Base-by-base conservation (phyloP, 495 filamentous ascomycete genomes). In the Xylaria cubensis region DNA sequence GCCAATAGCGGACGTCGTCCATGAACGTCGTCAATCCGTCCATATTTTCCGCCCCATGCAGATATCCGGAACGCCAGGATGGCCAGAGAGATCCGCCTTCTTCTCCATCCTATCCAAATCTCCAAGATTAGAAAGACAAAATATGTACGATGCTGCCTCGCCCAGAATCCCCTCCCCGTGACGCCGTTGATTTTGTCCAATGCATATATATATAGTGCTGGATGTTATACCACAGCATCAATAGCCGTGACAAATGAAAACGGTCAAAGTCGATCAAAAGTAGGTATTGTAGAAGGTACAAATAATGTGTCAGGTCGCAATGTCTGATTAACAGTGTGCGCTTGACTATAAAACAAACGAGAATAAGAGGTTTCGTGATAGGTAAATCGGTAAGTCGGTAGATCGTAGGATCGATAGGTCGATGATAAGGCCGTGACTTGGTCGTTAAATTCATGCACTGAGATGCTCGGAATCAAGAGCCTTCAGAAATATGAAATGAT, bases 101-200 rank as follows among this genome's bases (percentile, higher is more conserved):
- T 70, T 73, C 70, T 74, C 61, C 41, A 67, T 59, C 64, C 71
- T 29, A 66, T 48, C 59, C 71, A 44, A 62, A 17, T 61, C 72
- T 42, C 72, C 36, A 42, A 61, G 63, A 51, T 50, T n/a, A 70
- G 7, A 36, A 62, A 64, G 58, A 67, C 58, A 69, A 29, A 29
- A 72, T 75, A 63, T 74, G 56, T 75, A 77, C 75, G 72, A 79
- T 77, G 77, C 77, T 79, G 70, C 72, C 77, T 61, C 55, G 42
- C 29, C 66, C 64, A 66, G 64, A 62, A 55, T 65, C 73, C 67
- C 42, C 42, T 46, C 42, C 58, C 32, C 24, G 36, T 73, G 74
- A 71, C 77, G 77, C 77, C 77, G 55, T 63, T 64, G 63, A 59
- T 69, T 77, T 78, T 74, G 70, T 73, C 65, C 73, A 71, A 68